A percentile compares a stretch with the other conserved stretches of the same genome.
phyloP scores from a whole-genome alignment of 371 early-diverging fungal species.

The Gilbertella persicaria region DNA sequence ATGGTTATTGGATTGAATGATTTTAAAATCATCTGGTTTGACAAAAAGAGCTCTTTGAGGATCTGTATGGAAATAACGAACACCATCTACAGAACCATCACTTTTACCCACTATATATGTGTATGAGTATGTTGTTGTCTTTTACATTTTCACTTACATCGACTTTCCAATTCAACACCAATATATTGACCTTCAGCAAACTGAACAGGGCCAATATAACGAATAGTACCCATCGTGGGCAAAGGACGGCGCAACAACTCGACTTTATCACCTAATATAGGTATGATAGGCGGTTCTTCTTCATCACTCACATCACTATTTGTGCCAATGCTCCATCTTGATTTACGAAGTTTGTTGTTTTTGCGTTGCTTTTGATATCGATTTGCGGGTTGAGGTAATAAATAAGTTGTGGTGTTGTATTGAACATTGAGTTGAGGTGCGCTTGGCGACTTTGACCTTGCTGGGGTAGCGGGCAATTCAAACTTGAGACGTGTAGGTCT shows the following conservation, averaged over 20 bases:
- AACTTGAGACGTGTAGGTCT: conserved; percentile 20
- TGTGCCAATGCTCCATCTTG: conserved; percentile 30
- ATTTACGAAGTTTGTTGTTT: conserved; percentile 14
- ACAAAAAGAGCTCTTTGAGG: conserved; percentile 35
- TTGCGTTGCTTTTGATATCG: not conserved
- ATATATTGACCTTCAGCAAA: conserved; percentile 29
- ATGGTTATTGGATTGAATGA: conserved; percentile 5
- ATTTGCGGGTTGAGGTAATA: conserved; percentile 3
- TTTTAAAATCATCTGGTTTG: conserved; percentile 28
- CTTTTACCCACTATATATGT: conserved; percentile 29
- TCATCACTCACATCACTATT: conserved; percentile 23
- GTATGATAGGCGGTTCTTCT: conserved; percentile 9
- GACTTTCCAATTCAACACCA: conserved; percentile 35
- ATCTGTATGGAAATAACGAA: conserved; percentile 32
- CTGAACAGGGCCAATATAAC: conserved; percentile 31
- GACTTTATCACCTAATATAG: conserved; percentile 24
- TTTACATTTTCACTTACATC: conserved; percentile 30
- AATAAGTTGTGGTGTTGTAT: not conserved
- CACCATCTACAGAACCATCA: conserved; percentile 36
- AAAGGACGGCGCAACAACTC: conserved; percentile 27
- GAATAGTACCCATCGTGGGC: conserved; percentile 30
- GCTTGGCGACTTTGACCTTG: conserved; percentile 19
- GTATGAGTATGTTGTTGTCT: not conserved
- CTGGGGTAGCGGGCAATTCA: conserved; percentile 19
- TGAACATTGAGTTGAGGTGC: not conserved